A percentile compares a stretch with the other conserved stretches of the same genome.
phyloP scores from a whole-genome alignment of 2,329 filamentous ascomycete species.

The Arthrobotrys megalospora region DNA sequence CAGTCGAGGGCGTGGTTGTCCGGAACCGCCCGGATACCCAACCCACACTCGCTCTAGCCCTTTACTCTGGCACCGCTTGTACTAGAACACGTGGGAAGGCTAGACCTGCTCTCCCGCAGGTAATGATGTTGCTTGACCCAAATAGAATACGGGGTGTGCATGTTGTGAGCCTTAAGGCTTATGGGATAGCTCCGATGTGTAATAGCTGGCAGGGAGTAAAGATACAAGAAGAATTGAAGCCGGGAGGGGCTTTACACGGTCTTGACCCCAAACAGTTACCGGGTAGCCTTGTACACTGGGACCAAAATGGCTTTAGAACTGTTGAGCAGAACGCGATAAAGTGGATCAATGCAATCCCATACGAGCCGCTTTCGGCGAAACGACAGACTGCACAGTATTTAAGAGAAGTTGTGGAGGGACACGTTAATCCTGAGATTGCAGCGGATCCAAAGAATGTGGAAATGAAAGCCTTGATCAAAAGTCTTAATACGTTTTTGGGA shows the following conservation, averaged over 20 bases:
- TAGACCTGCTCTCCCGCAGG: neutral
- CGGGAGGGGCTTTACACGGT: slow-evolving; percentile 19
- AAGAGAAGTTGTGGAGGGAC: slow-evolving; percentile 15
- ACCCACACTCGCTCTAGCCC: slow-evolving; percentile 26
- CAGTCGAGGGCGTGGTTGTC: slow-evolving; percentile 17
- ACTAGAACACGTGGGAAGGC: neutral
- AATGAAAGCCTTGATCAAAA: neutral
- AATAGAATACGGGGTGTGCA: slow-evolving; percentile 30
- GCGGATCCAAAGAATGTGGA: neutral
- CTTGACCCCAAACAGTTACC: neutral
- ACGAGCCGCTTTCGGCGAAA: slow-evolving; percentile 8
- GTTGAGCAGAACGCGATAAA: slow-evolving; percentile 9
- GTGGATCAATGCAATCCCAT: slow-evolving; percentile 23
- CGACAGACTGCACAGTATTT: slow-evolving; percentile 13
- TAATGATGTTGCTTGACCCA: slow-evolving; percentile 32
- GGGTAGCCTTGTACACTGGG: slow-evolving; percentile 35
- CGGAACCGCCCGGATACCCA: slow-evolving; percentile 38
- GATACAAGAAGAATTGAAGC: slow-evolving; percentile 19
- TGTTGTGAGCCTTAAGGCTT: neutral
- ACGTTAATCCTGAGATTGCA: slow-evolving; percentile 6
- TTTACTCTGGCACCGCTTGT: slow-evolving; percentile 20
- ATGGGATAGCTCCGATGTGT: neutral
- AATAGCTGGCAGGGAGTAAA: slow-evolving; percentile 42
- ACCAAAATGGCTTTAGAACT: neutral
- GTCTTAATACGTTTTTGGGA: neutral